These are phyloP conservation scores for Grigorovia transvaalensis DNA, from an alignment of 805 yeast species.

Conservation along the genomic window DNA sequence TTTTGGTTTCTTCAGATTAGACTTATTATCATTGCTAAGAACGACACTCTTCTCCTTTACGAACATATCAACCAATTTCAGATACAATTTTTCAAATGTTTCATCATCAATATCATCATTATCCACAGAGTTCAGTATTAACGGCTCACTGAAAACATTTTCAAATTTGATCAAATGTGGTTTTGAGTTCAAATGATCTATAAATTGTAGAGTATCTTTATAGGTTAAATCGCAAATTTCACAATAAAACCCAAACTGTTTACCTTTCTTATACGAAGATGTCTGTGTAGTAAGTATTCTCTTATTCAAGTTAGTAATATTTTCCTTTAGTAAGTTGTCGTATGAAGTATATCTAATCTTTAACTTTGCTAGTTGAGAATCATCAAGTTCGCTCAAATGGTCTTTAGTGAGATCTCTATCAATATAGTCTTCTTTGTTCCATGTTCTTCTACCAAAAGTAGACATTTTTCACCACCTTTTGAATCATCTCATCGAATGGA, in stretches of 20 bases:
- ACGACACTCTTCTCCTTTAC: slow-evolving; percentile 21
- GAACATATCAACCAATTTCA: slow-evolving; percentile 27
- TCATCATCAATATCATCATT: slow-evolving; percentile 37
- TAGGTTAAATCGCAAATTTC: slow-evolving; percentile 69
- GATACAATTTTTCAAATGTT: slow-evolving; percentile 36
- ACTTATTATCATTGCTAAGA: slow-evolving; percentile 21
- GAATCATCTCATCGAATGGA: neutral
- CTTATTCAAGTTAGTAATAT: slow-evolving; percentile 26
- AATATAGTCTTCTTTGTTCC: slow-evolving; percentile 66
- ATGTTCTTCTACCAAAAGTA: slow-evolving; percentile 51
- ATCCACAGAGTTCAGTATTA: slow-evolving; percentile 24
- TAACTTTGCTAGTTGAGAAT: slow-evolving; percentile 6
- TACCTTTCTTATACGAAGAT: slow-evolving; percentile 34
- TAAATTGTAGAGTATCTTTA: slow-evolving; percentile 69
- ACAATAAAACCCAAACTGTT: slow-evolving; percentile 78
- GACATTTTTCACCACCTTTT: slow-evolving; percentile 11
- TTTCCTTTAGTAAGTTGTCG: slow-evolving; percentile 16
- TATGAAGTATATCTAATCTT: slow-evolving; percentile 18
- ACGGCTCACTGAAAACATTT: slow-evolving; percentile 24
- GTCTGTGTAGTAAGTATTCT: slow-evolving; percentile 25
- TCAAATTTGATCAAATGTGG: slow-evolving; percentile 46
- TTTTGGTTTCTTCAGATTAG: slow-evolving; percentile 29
- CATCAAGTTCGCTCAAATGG: neutral
- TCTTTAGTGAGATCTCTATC: slow-evolving; percentile 1
- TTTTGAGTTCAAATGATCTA: slow-evolving; percentile 75